Evolutionary conservation across 257 asterid species (phyloP).

Genomic region (Rehmannia glutinosa): DNA sequence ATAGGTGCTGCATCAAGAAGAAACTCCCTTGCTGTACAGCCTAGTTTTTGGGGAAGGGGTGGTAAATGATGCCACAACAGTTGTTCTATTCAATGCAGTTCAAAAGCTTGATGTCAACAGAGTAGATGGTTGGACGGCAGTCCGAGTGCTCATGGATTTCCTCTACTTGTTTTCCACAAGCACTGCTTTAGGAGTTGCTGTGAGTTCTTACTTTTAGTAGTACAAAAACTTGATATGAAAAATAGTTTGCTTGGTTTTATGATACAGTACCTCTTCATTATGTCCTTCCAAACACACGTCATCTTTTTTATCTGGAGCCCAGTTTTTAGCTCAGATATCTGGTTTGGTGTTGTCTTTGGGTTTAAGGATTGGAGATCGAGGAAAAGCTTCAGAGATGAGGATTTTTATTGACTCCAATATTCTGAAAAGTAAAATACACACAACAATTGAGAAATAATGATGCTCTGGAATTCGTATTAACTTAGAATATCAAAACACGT

Average conservation of each 20-base stretch:
- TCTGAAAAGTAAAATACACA: not conserved
- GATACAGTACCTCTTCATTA: too few relatives aligned
- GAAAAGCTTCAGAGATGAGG: too few relatives aligned
- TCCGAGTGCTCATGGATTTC: constrained; percentile 51
- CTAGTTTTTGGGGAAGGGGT: constrained; percentile 97
- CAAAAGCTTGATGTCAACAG: constrained; percentile 73
- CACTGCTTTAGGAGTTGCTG: constrained; percentile 83
- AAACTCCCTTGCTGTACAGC: constrained; percentile 90
- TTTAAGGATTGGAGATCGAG: too few relatives aligned
- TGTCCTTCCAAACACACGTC: too few relatives aligned
- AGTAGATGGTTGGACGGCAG: constrained; percentile 65
- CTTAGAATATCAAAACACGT: not conserved
- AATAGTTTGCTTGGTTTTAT: not conserved
- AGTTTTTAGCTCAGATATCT: not conserved
- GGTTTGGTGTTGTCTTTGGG: not conserved
- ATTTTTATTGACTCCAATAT: too few relatives aligned
- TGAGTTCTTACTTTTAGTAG: constrained; percentile 33
- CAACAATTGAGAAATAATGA: not conserved
- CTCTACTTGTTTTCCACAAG: constrained; percentile 84
- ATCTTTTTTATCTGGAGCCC: not conserved
- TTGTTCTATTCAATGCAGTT: constrained; percentile 85
- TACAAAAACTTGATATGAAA: not conserved
- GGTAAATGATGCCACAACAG: constrained; percentile 96
- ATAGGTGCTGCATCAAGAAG: constrained; percentile 92
- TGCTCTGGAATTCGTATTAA: not conserved